Conservation (phyloP, 805 yeast genomes). For the Saccharomycopsis selenospora region DNA sequence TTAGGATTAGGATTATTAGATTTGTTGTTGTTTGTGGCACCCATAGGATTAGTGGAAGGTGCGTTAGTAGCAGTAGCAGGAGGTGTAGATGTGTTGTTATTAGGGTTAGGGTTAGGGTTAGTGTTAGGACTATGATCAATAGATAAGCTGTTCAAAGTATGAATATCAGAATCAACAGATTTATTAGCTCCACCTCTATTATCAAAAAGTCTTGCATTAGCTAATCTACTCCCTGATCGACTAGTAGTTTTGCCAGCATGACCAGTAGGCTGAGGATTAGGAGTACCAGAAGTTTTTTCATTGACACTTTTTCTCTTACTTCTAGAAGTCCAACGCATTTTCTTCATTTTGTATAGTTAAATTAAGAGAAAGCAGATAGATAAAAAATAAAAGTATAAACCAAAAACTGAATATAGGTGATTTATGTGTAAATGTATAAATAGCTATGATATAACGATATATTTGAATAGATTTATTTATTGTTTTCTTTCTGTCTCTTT, state of each 20-base stretch:
- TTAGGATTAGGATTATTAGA: neutral
- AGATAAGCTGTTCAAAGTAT: neutral
- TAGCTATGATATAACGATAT: no score
- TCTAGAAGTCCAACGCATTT: constrained; percentile 15
- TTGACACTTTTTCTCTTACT: constrained; percentile 20
- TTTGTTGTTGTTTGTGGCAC: neutral
- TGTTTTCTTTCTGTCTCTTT: no score
- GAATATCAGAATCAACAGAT: constrained; percentile 2
- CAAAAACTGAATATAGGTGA: no score
- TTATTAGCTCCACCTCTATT: constrained; percentile 2
- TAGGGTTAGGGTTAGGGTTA: neutral
- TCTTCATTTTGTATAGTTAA: constrained; percentile 20
- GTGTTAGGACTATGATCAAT: neutral
- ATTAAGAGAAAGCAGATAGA: no score
- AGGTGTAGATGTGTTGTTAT: neutral
- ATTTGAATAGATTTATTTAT: no score
- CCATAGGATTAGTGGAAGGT: neutral
- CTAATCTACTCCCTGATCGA: constrained; percentile 11
- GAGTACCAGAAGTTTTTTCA: constrained; percentile 7
- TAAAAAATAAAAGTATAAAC: no score
- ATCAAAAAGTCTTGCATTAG: constrained; percentile 10
- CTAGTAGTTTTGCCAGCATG: constrained; percentile 5
- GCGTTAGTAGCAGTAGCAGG: neutral
- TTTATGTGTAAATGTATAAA: no score
- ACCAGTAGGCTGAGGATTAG: neutral